Conservation (phyloP, 306 rosid genomes). For the cucumber (Cucumis sativus) region DNA sequence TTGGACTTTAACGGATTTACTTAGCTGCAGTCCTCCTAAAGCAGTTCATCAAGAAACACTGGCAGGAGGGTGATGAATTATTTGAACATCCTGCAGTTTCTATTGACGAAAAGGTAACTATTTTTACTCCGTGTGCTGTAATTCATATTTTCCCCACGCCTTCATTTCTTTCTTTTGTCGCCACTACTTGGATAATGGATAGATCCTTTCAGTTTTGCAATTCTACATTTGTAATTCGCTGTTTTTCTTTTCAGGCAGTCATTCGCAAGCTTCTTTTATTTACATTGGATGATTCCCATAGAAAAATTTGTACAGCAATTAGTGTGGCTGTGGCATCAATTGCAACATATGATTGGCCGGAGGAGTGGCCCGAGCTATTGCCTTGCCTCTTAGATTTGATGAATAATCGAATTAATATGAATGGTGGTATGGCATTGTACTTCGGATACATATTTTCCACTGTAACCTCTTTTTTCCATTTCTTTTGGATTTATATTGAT, state of each 20-base stretch:
- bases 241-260: constrained; percentile 35
- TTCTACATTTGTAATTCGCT: constrained; percentile 14
- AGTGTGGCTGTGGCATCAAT: constrained; percentile 94
- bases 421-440: constrained; percentile 45
- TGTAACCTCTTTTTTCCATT: neutral
- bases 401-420: constrained; percentile 46
- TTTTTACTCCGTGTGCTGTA: neutral
- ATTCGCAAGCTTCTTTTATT: constrained; percentile 55
- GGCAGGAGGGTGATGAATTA: constrained; percentile 80
- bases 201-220: neutral
- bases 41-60: constrained; percentile 82
- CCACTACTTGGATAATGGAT: neutral
- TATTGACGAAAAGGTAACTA: constrained; percentile 58
- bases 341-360: constrained; percentile 90
- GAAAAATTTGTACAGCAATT: constrained; percentile 84
- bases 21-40: constrained; percentile 97
- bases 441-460: neutral
- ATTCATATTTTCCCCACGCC: neutral
- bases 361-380: constrained; percentile 82
- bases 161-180: neutral
- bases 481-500: neutral
- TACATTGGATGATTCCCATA: constrained; percentile 75
- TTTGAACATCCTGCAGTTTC: constrained; percentile 85
- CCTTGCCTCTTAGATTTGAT: constrained; percentile 67
- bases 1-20: constrained; percentile 55